Base-by-base conservation (phyloP, 768 basidiomycete species). In the Pleurotus cornucopiae region DNA sequence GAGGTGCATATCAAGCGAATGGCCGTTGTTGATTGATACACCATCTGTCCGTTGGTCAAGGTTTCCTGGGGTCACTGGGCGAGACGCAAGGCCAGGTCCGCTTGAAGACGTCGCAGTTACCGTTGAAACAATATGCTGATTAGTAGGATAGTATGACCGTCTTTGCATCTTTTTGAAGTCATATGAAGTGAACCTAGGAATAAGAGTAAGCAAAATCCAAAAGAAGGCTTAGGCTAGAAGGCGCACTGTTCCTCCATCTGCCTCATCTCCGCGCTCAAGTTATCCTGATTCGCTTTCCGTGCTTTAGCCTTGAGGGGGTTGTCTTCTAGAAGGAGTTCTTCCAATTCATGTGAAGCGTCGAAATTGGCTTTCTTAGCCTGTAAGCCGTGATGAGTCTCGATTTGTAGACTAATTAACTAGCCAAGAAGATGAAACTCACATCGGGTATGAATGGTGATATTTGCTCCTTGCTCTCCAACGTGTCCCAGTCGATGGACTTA, bases 321-420 rank as follows among this genome's bases (percentile, higher is more conserved):
- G 67, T 98, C 95, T 71, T 99, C 96, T 14, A 99, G 73, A 9
- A 99, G 71, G 18, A 99, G 78, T 71, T 99, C 96, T 66, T 99
- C 96, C 37, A 99, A 75, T 71, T 99, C 96, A 66, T 98, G 95
- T 11, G 96, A 98, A 23, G 96, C 95, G 67, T 99, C 96, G 67
- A 99, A 99, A 70, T 99, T 98, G 26, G 96, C 94, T 72, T 97
- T 97, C 76, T 98, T 98, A n/a, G 88, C 86, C 95, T 98, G 65
- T n/a, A n/a, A 44, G 16, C n/a, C n/a, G 30, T 34, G n/a, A 11
- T 49, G 46, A 37, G 30, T 23, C 34, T 46, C 43, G 25, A 38
- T 57, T 45, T 55, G 61, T 54, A 34, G 58, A n/a, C 59, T 57
- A 57, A 51, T 54, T 18, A 46, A 23, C 25, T 23, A 45, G 49